Evolutionary conservation across 139 green algal genomes (phyloP).

Genomic region (Trebouxia sp.): DNA sequence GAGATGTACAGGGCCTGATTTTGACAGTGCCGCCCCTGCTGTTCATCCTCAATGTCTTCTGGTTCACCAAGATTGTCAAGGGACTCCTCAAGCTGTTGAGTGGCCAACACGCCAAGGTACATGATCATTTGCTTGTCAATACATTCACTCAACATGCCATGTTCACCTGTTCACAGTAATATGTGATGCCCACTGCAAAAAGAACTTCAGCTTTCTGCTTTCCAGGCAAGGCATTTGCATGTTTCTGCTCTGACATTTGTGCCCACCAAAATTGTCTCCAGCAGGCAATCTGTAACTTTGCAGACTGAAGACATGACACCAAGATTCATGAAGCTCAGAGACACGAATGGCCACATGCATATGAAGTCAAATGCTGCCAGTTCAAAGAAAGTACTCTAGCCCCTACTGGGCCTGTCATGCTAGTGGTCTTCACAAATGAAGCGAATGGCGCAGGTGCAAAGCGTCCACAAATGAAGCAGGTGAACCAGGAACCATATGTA

Average conservation of each 20-base stretch:
- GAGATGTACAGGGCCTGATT: slow-evolving; percentile 21
- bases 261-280: too few relatives aligned
- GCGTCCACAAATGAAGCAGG: too few relatives aligned
- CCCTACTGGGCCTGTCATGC: neutral
- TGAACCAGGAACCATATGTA: neutral
- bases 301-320: slow-evolving; percentile 2
- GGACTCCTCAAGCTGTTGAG: slow-evolving; percentile 34
- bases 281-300: too few relatives aligned
- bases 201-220: too few relatives aligned
- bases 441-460: too few relatives aligned
- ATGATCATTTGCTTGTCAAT: neutral
- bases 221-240: too few relatives aligned
- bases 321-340: neutral
- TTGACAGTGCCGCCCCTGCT: slow-evolving; percentile 34
- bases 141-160: too few relatives aligned
- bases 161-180: too few relatives aligned
- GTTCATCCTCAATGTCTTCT: slow-evolving; percentile 42
- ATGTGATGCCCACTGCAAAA: too few relatives aligned
- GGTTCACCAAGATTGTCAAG: slow-evolving; percentile 43
- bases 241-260: too few relatives aligned
- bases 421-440: too few relatives aligned
- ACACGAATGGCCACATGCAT: neutral
- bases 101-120: slow-evolving; percentile 23
- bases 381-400: neutral
- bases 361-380: neutral